Evolutionary conservation across 2,329 filamentous ascomycete species (phyloP), one percentile per base, ranked within the genome.

Genomic region (Bretziella fagacearum): DNA sequence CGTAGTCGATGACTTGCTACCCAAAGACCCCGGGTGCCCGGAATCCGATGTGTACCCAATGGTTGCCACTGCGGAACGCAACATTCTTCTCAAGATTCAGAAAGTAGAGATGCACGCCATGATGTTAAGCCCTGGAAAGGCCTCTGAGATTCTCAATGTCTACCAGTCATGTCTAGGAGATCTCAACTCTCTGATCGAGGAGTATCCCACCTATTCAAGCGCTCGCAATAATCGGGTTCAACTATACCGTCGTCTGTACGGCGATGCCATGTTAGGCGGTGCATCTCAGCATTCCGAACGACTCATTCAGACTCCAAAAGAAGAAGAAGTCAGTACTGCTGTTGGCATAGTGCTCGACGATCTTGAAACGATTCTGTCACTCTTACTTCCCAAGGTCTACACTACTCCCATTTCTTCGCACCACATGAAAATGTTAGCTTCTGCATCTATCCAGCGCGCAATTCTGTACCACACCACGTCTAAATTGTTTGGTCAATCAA

Each of bases 181-280:
- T 4, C 63, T 87, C 4, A 66, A 69, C 25, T 57, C 60, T 2
- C 65, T 85, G 26, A 71, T 85, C 33, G 56, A 63, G 2, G 60
- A 70, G 20, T 58, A 74, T 46, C 79, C 81, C 2, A 60, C 64
- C 26, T 87, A 87, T 59, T 80, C 81, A 18, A 83, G 79, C 52
- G 79, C 77, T 4, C 71, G 75, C 49, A 81, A 85, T 58, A 87
- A 89, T 60, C 70, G 81, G 43, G 82, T 79, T 2, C 83, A 87
- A 59, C 69, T 79, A 6, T 55, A 71, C 25, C 65, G 79, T 18
- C 65, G 79, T 41, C 61, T 77, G 48, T 76, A 79, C 52, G 78
- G 77, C 8, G 77, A 81, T 56, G 62, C 65, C 2, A 65, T 77
- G 56, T 60, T 79, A 18, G 58, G 76, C 29, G 54, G 62, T 20